These are phyloP conservation scores for Orbilia ellipsospora DNA, from an alignment of 2,329 filamentous ascomycete species.

Conservation along the genomic window DNA sequence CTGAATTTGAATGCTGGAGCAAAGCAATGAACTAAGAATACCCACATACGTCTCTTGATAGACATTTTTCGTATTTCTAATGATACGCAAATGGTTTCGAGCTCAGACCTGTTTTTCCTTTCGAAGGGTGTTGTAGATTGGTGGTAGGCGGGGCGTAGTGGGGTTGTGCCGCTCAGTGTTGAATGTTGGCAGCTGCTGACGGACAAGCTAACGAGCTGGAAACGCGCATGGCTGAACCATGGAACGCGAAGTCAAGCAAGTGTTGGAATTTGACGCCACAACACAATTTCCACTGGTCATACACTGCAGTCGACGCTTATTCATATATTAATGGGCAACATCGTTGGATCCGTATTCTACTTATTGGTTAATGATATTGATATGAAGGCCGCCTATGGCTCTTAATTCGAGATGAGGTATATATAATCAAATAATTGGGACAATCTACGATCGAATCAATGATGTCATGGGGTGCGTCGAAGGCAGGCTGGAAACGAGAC, in stretches of 20 bases:
- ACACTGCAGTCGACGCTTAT: background rate
- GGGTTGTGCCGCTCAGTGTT: slow-evolving; percentile 26
- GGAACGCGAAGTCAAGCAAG: background rate
- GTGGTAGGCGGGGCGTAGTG: slow-evolving; percentile 19
- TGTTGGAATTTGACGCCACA: slow-evolving; percentile 46
- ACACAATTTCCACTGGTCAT: slow-evolving; percentile 8
- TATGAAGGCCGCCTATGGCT: too few relatives aligned
- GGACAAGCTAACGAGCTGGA: background rate
- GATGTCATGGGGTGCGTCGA: too few relatives aligned
- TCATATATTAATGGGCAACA: too few relatives aligned
- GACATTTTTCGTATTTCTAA: slow-evolving; percentile 23
- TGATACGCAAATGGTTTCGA: background rate
- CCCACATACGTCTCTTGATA: slow-evolving; percentile 52
- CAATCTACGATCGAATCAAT: too few relatives aligned
- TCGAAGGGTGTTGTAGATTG: too few relatives aligned
- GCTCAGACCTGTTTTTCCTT: background rate
- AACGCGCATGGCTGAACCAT: background rate
- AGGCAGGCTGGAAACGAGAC: too few relatives aligned
- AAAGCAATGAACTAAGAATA: background rate
- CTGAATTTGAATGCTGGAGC: background rate
- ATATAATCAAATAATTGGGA: too few relatives aligned
- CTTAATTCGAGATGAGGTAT: too few relatives aligned
- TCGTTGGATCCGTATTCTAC: too few relatives aligned
- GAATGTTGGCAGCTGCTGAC: slow-evolving; percentile 12
- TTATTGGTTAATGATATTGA: too few relatives aligned